Evolutionary conservation across 306 rosid genomes (phyloP), one percentile per base, ranked within the genome.

Genomic region (Senna siamea): DNA sequence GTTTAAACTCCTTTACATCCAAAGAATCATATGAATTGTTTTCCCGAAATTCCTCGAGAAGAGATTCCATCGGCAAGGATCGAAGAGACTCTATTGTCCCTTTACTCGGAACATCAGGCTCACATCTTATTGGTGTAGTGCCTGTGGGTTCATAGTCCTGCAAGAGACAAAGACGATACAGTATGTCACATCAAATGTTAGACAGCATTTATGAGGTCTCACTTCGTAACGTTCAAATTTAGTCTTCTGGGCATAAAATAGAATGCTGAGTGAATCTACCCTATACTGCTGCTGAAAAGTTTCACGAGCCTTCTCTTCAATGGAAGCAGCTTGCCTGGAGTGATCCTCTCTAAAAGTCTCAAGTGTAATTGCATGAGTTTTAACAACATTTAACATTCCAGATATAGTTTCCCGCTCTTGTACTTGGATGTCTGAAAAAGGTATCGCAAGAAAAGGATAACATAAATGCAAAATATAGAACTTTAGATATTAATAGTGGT

Each of bases 71-170:
- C 41, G 98, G 97, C 88, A 91, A 81, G 37, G 98, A 86, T 77
- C 97, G 84, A 56, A 95, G 96, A 3, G 96, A 90, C 76, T 95
- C 99, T 1, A 95, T 90, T 2, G 90, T 87, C 18, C 83, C 92
- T 66, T 92, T 88, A 60, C 89, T 82, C 0, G 97, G 98, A 73
- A 92, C 83, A 18, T 88, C 97, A 0, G 89, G 73, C 66, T 95
- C 98, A 0, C 69, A 47, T 79, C 91, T 79, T 51, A 72, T 15
- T 3, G 98, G 99, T 4, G 98, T 90, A n/a, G 77, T 68, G 19
- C 97, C 99, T 40, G 81, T 87, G 17, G 97, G 86, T 57, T 95
- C 99, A 66, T 95, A 95, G 72, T 95, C 99, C 99, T 95, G 83
- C 83, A 80, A 58, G 32, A 74, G 28, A 75, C 2, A 4, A 12